Base-by-base conservation (phyloP, 768 basidiomycete genomes). In the Panaeolus cyanescens region DNA sequence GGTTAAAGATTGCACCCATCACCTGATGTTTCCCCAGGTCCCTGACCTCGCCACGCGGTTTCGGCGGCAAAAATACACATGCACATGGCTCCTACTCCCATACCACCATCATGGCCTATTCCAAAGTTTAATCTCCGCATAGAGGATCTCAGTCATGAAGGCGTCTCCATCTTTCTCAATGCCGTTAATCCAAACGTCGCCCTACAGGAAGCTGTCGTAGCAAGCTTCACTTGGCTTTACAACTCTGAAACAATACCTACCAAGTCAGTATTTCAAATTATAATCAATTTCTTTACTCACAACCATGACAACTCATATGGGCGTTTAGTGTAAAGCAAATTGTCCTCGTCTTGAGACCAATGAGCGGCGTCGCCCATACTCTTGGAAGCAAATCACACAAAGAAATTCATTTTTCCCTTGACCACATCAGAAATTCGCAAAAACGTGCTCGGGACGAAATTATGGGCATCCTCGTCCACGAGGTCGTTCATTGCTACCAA, bases 401-500 rank as follows among this genome's bases (percentile, higher is more conserved):
- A 75, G 88, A 92, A 74, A 87, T 93, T 31, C 86, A 91, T 67
- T 80, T 92, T 54, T 88, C 90, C 6, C 80, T 89, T 22, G 79
- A 87, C 54, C 84, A 92, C 72, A 80, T 93, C 72, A 74, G 74
- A 55, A 75, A 78, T 56, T 74, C 71, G 32, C 68, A 69, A 13
- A 58, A 74, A 60, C 75, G 79, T 37, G 79, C 84, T 58, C 68
- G 74, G 30, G 80, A 88, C 53, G 91, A 93, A 74, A 87, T 92
- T 54, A 64, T 75, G 39, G 92, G 91, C 4, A 90, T 92, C 3
- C 77, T 93, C 3, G 76, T 82, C 33, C 91, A 91, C 69, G 90
- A 93, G 73, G 81, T 89, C 68, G 91, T 91, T 5, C 92, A 93
- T 64, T 92, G 89, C 68, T 93, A 81, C 70, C 92, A 93, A 68